phyloP scores from a whole-genome alignment of 257 asterid species.

The Solanum pinnatisectum region DNA sequence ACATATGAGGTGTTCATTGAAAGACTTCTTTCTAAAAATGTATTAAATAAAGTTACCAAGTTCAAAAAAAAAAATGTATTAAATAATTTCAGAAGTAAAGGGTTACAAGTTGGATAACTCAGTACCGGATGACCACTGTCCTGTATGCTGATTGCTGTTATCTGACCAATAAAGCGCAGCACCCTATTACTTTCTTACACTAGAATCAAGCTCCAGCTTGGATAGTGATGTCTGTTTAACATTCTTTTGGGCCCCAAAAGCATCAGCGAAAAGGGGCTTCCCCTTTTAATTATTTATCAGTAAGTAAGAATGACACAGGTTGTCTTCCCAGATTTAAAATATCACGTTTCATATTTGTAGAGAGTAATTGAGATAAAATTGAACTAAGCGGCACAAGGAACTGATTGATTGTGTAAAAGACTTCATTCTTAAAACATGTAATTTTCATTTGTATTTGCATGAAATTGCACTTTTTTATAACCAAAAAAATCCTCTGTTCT shows the following conservation, averaged over 20 bases:
- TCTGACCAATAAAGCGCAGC: not conserved
- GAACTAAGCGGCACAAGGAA: not conserved
- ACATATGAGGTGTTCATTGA: not conserved
- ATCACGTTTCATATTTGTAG: not conserved
- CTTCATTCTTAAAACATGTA: not conserved
- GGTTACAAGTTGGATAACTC: not conserved
- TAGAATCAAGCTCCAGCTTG: not conserved
- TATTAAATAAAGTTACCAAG: too few species aligned
- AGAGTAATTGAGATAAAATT: not conserved
- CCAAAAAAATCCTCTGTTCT: not conserved
- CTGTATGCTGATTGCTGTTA: not conserved
- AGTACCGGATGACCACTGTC: not conserved
- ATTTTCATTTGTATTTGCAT: not conserved
- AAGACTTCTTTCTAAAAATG: not conserved
- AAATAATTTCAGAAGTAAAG: not conserved
- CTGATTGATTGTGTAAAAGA: not conserved
- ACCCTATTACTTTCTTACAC: not conserved
- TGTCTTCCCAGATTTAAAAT: not conserved
- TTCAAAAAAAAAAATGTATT: not conserved
- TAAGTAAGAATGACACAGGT: not conserved
- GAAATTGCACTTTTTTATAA: not conserved
- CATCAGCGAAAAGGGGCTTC: not conserved
- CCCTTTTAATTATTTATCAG: not conserved
- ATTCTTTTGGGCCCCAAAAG: not conserved
- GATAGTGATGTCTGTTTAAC: not conserved